Conservation (phyloP, 371 early-diverging fungal genomes). For the Mucor sp. region DNA sequence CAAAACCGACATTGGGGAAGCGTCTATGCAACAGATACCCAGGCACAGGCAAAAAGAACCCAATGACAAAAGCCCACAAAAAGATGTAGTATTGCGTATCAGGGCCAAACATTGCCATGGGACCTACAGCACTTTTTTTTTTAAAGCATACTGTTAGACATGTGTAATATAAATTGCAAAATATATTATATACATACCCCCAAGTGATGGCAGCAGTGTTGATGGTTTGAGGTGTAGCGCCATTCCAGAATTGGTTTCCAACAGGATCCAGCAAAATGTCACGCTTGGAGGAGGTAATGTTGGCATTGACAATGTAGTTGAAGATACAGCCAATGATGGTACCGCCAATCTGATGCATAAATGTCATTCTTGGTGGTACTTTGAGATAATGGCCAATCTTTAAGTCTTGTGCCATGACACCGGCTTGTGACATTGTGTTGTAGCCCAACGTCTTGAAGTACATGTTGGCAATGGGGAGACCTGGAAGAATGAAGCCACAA, state of each 20-base stretch:
- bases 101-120: conserved; percentile 67
- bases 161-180: too few species aligned
- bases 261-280: conserved; percentile 40
- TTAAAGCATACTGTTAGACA: too few species aligned
- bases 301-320: conserved; percentile 53
- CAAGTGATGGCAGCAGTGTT: conserved; percentile 66
- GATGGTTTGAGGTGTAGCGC: conserved; percentile 52
- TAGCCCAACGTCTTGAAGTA: conserved; percentile 57
- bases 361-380: conserved; percentile 68
- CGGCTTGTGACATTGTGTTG: conserved; percentile 58
- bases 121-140: conserved; percentile 63
- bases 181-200: conserved; percentile 29
- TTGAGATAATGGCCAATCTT: conserved; percentile 80
- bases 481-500: conserved; percentile 47
- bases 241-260: conserved; percentile 58
- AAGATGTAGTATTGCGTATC: conserved; percentile 62
- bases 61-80: conserved; percentile 50
- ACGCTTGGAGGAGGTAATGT: conserved; percentile 47
- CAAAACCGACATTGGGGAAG: conserved; percentile 43
- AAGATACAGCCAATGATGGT: conserved; percentile 60
- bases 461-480: conserved; percentile 60
- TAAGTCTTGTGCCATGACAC: conserved; percentile 58
- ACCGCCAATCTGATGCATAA: conserved; percentile 63
- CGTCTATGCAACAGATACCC: conserved; percentile 32
- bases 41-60: conserved; percentile 32